Base-by-base conservation (phyloP, 495 filamentous ascomycete species). In the Podospora conica region DNA sequence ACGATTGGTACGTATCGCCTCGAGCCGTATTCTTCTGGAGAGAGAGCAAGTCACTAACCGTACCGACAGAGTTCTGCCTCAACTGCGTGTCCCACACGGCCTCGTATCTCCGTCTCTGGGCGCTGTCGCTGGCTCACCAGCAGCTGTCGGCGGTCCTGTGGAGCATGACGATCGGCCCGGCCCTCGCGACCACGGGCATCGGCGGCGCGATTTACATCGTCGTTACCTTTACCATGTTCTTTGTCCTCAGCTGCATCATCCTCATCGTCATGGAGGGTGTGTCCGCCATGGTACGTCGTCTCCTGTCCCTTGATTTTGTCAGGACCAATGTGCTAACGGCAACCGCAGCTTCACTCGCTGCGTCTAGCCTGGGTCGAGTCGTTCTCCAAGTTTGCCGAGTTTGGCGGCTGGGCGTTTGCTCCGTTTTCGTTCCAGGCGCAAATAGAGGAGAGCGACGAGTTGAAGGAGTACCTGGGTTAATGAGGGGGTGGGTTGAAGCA, bases 321-420 rank as follows among this genome's bases (percentile, higher is more conserved):
- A 9, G 12, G 7, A 29, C 15, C 23, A 5, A 40, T 23, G 18
- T 53, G 24, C 33, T 28, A 60, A 60, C 8, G 8, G 48, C 28
- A 58, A 62, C 29, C 7, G 22, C 27, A 80, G 79, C 85, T 97
- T 81, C 96, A 98, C 78, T 92, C 90, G 66, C 83, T 99, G 69
- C 87, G 95, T 82, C 84, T 99, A 65, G 96, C 97, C 73, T 99
- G 95, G 95, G 95, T 99, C 65, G 95, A 99, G 77, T 93, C 95
- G n/a, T 97, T 98, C 87, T 95, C 92, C 80, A 98, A 98, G 80
- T 96, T 97, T 82, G 97, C 97, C 81, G 90, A 97, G 75, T 96
- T 96, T 67, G 93, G 93, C 63, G 95, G 95, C 55, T 84, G 95
- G 74, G 82, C 93, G 48, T 98, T 99, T 79, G 82, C 89, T 70